Conservation (phyloP, 306 rosid species). For the Malus sylvestris region DNA sequence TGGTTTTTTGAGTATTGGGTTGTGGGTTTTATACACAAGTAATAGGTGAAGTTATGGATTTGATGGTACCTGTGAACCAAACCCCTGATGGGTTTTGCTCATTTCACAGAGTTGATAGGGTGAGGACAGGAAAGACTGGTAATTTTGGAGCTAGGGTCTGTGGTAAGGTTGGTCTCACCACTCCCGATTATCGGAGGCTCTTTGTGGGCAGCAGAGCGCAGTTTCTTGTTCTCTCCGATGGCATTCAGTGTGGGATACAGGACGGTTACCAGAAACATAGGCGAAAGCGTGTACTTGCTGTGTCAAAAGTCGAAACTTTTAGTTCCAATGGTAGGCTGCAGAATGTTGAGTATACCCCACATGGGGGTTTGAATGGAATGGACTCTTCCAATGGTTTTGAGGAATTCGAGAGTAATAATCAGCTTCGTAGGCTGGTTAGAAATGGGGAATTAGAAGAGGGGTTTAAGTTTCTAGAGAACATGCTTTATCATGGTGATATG, state of each 20-base stretch:
- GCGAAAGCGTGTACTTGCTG: conserved; percentile 30
- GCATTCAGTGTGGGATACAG: conserved; percentile 13
- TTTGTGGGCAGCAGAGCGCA: conserved; percentile 29
- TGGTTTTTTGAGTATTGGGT: conserved; percentile 13
- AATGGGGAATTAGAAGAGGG: conserved; percentile 70
- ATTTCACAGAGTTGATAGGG: conserved; percentile 30
- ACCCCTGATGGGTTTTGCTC: conserved; percentile 39
- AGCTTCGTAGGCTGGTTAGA: conserved; percentile 52
- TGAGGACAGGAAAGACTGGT: conserved; percentile 3
- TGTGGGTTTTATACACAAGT: conserved; percentile 1
- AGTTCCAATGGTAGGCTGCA: conserved; percentile 48
- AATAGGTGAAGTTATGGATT: conserved; percentile 32
- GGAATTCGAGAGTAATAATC: conserved; percentile 46
- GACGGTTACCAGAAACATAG: conserved; percentile 14
- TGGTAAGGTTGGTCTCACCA: conserved; percentile 7
- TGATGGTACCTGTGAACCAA: conserved; percentile 29
- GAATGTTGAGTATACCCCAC: conserved; percentile 18
- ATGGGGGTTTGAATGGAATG: conserved; percentile 23
- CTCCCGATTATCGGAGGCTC: conserved; percentile 10
- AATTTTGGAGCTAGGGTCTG: conserved; percentile 22
- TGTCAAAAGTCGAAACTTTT: conserved; percentile 37
- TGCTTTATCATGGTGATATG: conserved; percentile 53
- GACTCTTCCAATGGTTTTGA: conserved; percentile 37
- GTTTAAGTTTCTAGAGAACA: conserved; percentile 50
- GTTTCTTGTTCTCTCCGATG: conserved; percentile 19